Evolutionary conservation across 805 yeast species (phyloP).

Genomic region (Wickerhamomyces xylosicus): DNA sequence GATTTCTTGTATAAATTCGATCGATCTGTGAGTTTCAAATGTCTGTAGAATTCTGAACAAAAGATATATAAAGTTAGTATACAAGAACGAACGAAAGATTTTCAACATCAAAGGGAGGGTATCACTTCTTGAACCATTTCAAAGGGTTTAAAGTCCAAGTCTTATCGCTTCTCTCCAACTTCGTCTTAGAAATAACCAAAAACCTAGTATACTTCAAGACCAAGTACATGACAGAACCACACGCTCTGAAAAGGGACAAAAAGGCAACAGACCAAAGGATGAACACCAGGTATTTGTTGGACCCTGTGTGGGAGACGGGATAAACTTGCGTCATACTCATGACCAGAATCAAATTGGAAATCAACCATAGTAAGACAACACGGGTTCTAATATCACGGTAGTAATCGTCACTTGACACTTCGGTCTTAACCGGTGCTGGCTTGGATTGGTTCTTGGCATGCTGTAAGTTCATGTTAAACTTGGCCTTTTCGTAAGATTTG

Average conservation of each 20-base stretch:
- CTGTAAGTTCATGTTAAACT: conserved; percentile 62
- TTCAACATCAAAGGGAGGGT: too few relatives aligned
- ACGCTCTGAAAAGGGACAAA: conserved; percentile 70
- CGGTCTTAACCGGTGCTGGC: conserved; percentile 26
- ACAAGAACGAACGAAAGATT: too few relatives aligned
- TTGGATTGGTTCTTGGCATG: conserved; percentile 49
- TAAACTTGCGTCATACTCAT: conserved; percentile 86
- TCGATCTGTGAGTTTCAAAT: too few relatives aligned
- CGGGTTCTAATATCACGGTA: conserved; percentile 91
- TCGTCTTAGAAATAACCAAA: conserved; percentile 28
- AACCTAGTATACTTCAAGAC: conserved; percentile 27
- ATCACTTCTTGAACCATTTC: not conserved
- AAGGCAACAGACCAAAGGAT: conserved; percentile 91
- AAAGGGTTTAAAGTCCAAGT: not conserved
- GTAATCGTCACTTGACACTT: conserved; percentile 58
- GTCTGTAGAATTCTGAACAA: too few relatives aligned
- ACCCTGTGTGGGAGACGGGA: conserved; percentile 48
- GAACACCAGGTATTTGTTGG: conserved; percentile 70
- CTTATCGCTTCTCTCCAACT: conserved; percentile 23
- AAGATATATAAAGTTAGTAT: too few relatives aligned
- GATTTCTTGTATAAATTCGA: too few relatives aligned
- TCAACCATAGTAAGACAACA: conserved; percentile 93
- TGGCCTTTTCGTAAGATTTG: conserved; percentile 66
- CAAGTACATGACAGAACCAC: conserved; percentile 71
- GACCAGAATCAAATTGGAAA: conserved; percentile 68